Evolutionary conservation across 805 yeast species (phyloP).

Genomic region (Wickerhamomyces hampshirensis): DNA sequence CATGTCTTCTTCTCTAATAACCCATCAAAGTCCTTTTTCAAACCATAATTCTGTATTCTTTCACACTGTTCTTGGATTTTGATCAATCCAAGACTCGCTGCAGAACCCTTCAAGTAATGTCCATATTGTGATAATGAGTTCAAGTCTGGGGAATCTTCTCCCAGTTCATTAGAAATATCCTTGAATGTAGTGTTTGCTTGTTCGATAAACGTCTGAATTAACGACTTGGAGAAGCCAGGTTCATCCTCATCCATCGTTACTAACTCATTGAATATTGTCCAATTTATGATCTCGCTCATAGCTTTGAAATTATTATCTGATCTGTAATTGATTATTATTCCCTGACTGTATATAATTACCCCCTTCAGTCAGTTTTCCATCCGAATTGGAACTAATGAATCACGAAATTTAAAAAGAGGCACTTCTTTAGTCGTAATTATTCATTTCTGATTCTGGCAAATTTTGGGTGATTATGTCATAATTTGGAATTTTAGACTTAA

Average conservation of each 20-base stretch:
- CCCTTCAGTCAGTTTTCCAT: background rate
- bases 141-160: constrained; percentile 34
- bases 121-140: constrained; percentile 70
- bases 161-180: constrained; percentile 51
- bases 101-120: constrained; percentile 91
- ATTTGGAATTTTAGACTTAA: no score
- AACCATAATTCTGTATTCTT: constrained; percentile 85
- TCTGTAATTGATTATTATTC: no score
- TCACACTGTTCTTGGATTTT: constrained; percentile 87
- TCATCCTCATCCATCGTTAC: constrained; percentile 96
- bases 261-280: constrained; percentile 84
- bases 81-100: constrained; percentile 86
- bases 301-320: no score
- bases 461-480: no score
- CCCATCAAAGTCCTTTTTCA: constrained; percentile 31
- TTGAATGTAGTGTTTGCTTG: constrained; percentile 81
- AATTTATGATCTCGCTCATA: constrained; percentile 66
- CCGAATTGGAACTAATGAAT: no score
- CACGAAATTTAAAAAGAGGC: no score
- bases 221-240: constrained; percentile 77
- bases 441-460: no score
- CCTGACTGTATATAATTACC: background rate
- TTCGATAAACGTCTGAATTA: constrained; percentile 80
- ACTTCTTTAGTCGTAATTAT: no score
- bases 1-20: constrained; percentile 22